Conservation (phyloP, 192 early-diverging fungal species). For the Lunasporangiospora selenospora region DNA sequence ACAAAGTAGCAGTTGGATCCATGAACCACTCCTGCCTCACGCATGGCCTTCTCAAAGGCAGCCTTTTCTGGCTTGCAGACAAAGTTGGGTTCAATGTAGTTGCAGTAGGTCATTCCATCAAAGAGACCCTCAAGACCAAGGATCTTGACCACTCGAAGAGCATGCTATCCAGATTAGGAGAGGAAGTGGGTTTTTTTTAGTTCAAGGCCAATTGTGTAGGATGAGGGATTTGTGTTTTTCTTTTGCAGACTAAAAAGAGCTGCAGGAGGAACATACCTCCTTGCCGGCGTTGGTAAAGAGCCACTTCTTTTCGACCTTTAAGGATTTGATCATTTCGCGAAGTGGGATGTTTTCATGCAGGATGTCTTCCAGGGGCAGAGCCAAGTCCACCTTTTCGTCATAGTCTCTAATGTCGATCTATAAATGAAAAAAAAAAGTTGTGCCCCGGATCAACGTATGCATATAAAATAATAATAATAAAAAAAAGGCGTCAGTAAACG, state of each 20-base stretch:
- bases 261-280: constrained; percentile 57
- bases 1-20: constrained; percentile 72
- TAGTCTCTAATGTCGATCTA: constrained; percentile 70
- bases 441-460: too few relatives aligned
- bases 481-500: too few relatives aligned
- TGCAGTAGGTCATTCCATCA: constrained; percentile 77
- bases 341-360: constrained; percentile 66
- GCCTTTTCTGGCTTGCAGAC: constrained; percentile 71
- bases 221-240: too few relatives aligned
- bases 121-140: constrained; percentile 75
- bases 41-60: constrained; percentile 69
- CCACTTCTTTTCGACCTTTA: constrained; percentile 69
- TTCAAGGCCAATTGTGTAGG: too few relatives aligned
- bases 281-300: constrained; percentile 82
- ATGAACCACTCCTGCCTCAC: constrained; percentile 65
- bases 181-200: too few relatives aligned
- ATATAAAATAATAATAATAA: too few relatives aligned
- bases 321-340: constrained; percentile 61
- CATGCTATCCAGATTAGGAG: constrained; percentile 66
- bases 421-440: neutral
- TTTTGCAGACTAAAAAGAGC: too few relatives aligned
- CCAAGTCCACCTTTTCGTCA: constrained; percentile 70
- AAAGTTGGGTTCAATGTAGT: constrained; percentile 74
- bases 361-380: constrained; percentile 68
- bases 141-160: constrained; percentile 65